Evolutionary conservation across 2,329 filamentous ascomycete species (phyloP), one percentile per base, ranked within the genome.

Genomic region (Trichoderma sp.): DNA sequence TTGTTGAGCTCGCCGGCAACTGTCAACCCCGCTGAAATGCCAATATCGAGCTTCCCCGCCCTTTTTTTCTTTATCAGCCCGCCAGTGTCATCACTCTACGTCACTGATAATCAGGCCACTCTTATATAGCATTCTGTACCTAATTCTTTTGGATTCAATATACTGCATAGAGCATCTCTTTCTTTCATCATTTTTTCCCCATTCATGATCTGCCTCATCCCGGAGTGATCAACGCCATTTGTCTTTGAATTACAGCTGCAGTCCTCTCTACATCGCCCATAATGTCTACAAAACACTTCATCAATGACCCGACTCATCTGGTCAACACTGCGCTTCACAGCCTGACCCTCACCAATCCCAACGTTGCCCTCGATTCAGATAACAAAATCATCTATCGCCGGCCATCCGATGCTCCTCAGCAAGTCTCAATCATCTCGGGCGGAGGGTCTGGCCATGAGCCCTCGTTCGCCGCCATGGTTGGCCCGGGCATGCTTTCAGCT

Each of bases 371-470:
- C 76, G 94, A 98, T 80, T 81, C 84, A 34, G 85, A 89, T 66
- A 92, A 97, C 84, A 98, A 97, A 81, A 92, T 97, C 77, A 83
- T 97, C 78, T 97, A 96, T 84, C 88, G 89, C 71, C 88, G 92
- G 21, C 91, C 89, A 26, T 80, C 79, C 63, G 77, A 72, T 81
- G 81, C 82, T 73, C 75, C 85, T n/a, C 80, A 86, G 18, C 89
- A 93, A 78, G 94, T 97, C 58, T 93, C 93, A 71, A 87, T 98
- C 78, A 86, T 98, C 76, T 95, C 93, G 2, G 95, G 95, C 74
- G 95, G 95, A 75, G 95, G 95, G 70, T 93, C 91, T 24, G 95
- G 95, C 76, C 95, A 98, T 79, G 95, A 98, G 80, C 95, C 95
- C 28, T 93, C 91, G 73, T 97, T 97, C 80, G 90, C 91, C 1